Percentiles rank a stretch among this genome's conserved stretches.
These are phyloP conservation scores for Sinapis alba DNA, from an alignment of 441 rosid species.

Conservation along the genomic window DNA sequence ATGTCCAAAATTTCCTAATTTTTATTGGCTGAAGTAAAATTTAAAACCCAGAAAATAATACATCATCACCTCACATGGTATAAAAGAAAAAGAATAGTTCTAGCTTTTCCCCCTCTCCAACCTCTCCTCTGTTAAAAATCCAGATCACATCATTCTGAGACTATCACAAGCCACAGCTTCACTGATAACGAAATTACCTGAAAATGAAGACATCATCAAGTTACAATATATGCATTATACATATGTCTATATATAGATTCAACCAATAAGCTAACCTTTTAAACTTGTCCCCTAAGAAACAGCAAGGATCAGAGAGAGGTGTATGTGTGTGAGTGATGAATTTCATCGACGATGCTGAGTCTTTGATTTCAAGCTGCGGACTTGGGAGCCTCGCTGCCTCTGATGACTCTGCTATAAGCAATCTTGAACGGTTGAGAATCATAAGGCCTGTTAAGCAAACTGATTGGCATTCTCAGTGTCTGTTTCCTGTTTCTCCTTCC, in stretches of 20 bases:
- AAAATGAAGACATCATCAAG: background rate
- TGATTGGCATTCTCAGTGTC: conserved; percentile 91
- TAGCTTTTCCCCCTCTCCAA: conserved; percentile 12
- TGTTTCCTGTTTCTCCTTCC: conserved; percentile 94
- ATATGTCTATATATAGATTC: background rate
- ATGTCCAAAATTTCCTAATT: conserved; percentile 43
- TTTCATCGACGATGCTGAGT: conserved; percentile 6
- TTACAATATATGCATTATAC: background rate
- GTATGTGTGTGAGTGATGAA: conserved; percentile 18
- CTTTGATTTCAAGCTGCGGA: conserved; percentile 35
- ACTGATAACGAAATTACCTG: conserved; percentile 27
- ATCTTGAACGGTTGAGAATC: conserved; percentile 91
- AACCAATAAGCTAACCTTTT: conserved; percentile 33
- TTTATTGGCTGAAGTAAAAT: conserved; percentile 37
- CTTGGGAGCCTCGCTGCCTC: conserved; percentile 80
- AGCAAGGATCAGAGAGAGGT: conserved; percentile 27
- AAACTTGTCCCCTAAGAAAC: conserved; percentile 26
- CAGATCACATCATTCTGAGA: conserved; percentile 22
- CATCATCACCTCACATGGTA: conserved; percentile 34
- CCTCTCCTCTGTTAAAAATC: conserved; percentile 18
- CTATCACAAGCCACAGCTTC: conserved; percentile 36
- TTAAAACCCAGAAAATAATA: conserved; percentile 17
- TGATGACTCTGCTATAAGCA: conserved; percentile 74
- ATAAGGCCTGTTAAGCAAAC: conserved; percentile 89
- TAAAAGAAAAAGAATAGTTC: conserved; percentile 22